Percentiles rank a stretch among this genome's conserved stretches.
These are phyloP conservation scores for Fusarium piperis DNA, from an alignment of 2,329 filamentous ascomycete species.

Conservation along the genomic window DNA sequence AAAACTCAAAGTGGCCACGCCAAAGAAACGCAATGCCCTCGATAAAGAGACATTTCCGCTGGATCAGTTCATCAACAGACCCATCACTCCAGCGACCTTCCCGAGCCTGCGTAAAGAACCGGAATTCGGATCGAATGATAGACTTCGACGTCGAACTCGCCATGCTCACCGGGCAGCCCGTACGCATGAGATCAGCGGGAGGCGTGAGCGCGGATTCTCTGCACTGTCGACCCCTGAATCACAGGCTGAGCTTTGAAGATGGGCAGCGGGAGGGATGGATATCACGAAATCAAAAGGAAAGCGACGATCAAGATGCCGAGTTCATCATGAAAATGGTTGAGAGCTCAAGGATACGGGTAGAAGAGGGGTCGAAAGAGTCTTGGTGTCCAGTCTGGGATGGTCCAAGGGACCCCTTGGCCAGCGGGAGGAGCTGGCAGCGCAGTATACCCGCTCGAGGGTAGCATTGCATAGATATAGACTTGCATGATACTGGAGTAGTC, in stretches of 20 bases:
- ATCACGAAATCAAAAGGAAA: neutral
- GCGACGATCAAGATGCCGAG: slow-evolving; percentile 8
- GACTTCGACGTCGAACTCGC: slow-evolving; percentile 35
- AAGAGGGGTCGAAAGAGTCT: slow-evolving; percentile 28
- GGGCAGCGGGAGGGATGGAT: slow-evolving; percentile 32
- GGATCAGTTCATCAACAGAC: slow-evolving; percentile 22
- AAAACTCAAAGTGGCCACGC: neutral
- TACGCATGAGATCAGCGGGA: slow-evolving; percentile 4
- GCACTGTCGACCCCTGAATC: slow-evolving; percentile 10
- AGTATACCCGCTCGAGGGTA: slow-evolving; percentile 11
- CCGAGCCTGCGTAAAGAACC: neutral
- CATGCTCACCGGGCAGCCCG: slow-evolving; percentile 32
- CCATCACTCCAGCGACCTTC: slow-evolving; percentile 3
- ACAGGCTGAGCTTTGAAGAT: slow-evolving; percentile 25
- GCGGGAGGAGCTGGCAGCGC: slow-evolving; percentile 24
- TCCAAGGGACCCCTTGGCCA: slow-evolving; percentile 28
- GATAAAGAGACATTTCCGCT: slow-evolving; percentile 23
- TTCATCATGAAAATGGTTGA: slow-evolving; percentile 37
- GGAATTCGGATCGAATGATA: slow-evolving; percentile 11
- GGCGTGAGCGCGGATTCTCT: slow-evolving; percentile 3
- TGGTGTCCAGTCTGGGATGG: slow-evolving; percentile 39
- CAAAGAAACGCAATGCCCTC: neutral
- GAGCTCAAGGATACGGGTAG: slow-evolving; percentile 21
- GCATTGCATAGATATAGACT: neutral
- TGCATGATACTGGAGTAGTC: neutral